phyloP scores from a whole-genome alignment of 352 stramenopile species.

The Thalassiosira sp. region DNA sequence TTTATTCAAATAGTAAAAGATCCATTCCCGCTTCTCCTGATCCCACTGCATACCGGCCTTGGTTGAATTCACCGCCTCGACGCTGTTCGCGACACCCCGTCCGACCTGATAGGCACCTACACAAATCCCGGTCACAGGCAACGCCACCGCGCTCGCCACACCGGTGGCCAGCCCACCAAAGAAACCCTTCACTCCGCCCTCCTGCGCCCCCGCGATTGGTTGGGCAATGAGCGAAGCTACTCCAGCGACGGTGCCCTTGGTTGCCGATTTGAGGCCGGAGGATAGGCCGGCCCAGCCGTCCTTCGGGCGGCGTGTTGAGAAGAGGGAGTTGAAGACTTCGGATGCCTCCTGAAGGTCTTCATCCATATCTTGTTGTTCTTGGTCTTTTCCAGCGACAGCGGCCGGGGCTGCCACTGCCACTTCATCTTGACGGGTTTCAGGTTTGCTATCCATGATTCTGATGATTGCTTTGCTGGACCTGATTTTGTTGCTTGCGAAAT shows the following conservation, averaged over 20 bases:
- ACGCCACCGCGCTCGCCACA: conserved; percentile 67
- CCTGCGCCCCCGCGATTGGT: conserved; percentile 82
- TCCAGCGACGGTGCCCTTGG: conserved; percentile 82
- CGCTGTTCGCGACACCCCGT: conserved; percentile 75
- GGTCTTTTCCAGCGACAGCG: not conserved
- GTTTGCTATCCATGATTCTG: not conserved
- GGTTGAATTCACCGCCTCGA: conserved; percentile 62
- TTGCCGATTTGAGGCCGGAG: conserved; percentile 82
- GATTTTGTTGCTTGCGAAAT: too few relatives aligned
- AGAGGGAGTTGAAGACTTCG: conserved; percentile 77
- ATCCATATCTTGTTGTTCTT: conserved; percentile 37
- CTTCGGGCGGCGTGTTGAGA: conserved; percentile 83
- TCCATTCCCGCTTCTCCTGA: conserved; percentile 77
- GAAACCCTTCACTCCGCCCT: conserved; percentile 80
- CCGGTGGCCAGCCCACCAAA: conserved; percentile 76
- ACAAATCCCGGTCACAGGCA: conserved; percentile 82
- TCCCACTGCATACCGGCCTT: conserved; percentile 80
- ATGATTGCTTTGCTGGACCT: too few relatives aligned
- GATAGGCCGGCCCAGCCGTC: conserved; percentile 83
- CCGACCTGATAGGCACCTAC: conserved; percentile 81
- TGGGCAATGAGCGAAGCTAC: conserved; percentile 80
- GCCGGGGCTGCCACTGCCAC: not conserved
- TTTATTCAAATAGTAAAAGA: conserved; percentile 75
- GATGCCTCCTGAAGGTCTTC: conserved; percentile 48
- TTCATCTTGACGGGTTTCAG: conserved; percentile 1